Evolutionary conservation across 2,329 filamentous ascomycete genomes (phyloP), one percentile per base, ranked within the genome.

Genomic region (Trichoderma atroviride): DNA sequence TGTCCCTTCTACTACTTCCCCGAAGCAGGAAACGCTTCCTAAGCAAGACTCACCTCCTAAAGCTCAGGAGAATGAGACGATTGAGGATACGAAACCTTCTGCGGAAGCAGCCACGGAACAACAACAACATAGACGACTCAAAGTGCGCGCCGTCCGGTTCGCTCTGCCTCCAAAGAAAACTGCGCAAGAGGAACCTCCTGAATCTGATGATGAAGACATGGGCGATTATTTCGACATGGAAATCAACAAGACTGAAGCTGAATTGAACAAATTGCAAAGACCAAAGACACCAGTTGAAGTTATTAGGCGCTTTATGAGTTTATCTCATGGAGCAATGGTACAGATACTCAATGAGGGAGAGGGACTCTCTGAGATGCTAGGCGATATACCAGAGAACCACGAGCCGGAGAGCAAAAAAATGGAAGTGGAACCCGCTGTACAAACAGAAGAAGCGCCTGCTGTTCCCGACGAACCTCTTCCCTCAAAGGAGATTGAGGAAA

Each of bases 141-240:
- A 63, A 16, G 70, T 83, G 14, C 74, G 75, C 16, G 75, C 78
- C 22, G 78, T 81, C 7, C 79, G 76, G 60, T 81, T 84, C 61
- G 76, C 79, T 24, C 61, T 85, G 27, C 82, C 83, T 3, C 76
- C 78, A 9, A 83, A 81, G 69, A 75, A 77, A 63, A 72, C 75
- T 0, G 71, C 71, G 2, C 72, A 74, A 27, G 77, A 79, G 43
- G 76, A 79, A 60, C 77, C 76, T 47, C 79, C 79, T 2, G 84
- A 85, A 57, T 87, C 85, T 16, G 85, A 88, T 55, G 87, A 89
- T 69, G 87, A 88, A 59, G 84, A 87, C 56, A 85, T 88, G 79
- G 86, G 83, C 22, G 85, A 87, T 63, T 86, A 86, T 70, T 87
- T 89, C 65, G 81, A 84, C 64, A 79, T 80, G 65, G 80, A 87